These are phyloP conservation scores for Exophiala spinifera DNA, from an alignment of 2,329 filamentous ascomycete genomes.

Conservation along the genomic window DNA sequence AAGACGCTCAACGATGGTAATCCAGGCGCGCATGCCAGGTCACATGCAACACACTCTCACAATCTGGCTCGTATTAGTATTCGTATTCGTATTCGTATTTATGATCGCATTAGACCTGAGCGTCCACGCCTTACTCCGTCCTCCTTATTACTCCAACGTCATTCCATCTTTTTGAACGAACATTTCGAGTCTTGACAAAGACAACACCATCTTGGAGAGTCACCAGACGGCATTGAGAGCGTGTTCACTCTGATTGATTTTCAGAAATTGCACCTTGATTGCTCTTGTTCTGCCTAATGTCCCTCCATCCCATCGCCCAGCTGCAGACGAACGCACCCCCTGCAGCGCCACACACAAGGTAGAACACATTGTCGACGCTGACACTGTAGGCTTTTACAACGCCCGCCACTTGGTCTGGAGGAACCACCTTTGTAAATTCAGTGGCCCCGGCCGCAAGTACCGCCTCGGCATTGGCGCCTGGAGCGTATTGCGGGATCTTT, in stretches of 20 bases:
- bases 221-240: too few relatives aligned
- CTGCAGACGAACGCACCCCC: conserved; percentile 25
- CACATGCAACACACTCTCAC: not conserved
- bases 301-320: conserved; percentile 33
- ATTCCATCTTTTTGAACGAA: too few relatives aligned
- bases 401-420: conserved; percentile 25
- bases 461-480: conserved; percentile 20
- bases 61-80: too few relatives aligned
- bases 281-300: conserved; percentile 31
- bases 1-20: not conserved
- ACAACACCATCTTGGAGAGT: too few relatives aligned
- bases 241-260: too few relatives aligned
- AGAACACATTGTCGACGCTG: conserved; percentile 32
- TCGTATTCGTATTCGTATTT: too few relatives aligned
- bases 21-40: not conserved
- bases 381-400: conserved; percentile 32
- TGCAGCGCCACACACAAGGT: conserved; percentile 30
- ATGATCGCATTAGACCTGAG: too few relatives aligned
- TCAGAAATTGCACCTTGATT: too few relatives aligned
- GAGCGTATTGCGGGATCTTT: conserved; percentile 26
- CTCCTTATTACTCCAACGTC: too few relatives aligned
- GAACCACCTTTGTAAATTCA: conserved; percentile 29
- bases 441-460: conserved; percentile 31
- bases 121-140: too few relatives aligned
- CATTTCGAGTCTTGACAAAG: too few relatives aligned